Conservation (phyloP, 73 alveolate species). For the Symbiodinium pilosum region DNA sequence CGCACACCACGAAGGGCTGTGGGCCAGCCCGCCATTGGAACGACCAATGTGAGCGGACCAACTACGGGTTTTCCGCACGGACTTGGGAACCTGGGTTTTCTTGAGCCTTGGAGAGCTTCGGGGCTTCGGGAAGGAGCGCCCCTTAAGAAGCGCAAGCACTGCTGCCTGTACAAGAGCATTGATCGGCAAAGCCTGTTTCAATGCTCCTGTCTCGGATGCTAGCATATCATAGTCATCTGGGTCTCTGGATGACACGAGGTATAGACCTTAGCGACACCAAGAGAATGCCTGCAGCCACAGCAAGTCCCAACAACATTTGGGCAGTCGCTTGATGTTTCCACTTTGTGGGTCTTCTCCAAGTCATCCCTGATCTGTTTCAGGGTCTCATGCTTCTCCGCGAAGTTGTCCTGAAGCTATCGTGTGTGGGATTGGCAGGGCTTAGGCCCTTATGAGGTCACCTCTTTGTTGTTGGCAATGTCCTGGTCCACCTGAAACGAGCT, state of each 20-base stretch:
- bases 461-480: conserved; percentile 76
- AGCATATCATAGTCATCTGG: conserved; percentile 81
- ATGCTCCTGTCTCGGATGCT: not conserved
- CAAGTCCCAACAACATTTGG: not conserved
- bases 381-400: conserved; percentile 58
- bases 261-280: conserved; percentile 20
- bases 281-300: not conserved
- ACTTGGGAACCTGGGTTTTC: too few relatives aligned
- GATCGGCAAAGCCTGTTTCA: too few relatives aligned
- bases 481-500: conserved; percentile 37
- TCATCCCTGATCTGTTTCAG: conserved; percentile 67
- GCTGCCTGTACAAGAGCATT: too few relatives aligned
- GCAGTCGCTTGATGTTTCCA: conserved; percentile 16
- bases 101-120: not conserved
- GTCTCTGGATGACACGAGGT: conserved; percentile 66
- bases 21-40: too few relatives aligned
- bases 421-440: not conserved
- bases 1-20: not conserved
- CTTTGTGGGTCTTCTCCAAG: conserved; percentile 70
- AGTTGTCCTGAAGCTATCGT: conserved; percentile 82
- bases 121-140: not conserved
- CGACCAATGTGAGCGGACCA: too few relatives aligned
- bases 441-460: conserved; percentile 3
- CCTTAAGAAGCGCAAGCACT: too few relatives aligned
- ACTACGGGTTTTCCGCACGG: too few relatives aligned